These are phyloP conservation scores for Thamnidium elegans DNA, from an alignment of 192 early-diverging fungal genomes.

Conservation along the genomic window DNA sequence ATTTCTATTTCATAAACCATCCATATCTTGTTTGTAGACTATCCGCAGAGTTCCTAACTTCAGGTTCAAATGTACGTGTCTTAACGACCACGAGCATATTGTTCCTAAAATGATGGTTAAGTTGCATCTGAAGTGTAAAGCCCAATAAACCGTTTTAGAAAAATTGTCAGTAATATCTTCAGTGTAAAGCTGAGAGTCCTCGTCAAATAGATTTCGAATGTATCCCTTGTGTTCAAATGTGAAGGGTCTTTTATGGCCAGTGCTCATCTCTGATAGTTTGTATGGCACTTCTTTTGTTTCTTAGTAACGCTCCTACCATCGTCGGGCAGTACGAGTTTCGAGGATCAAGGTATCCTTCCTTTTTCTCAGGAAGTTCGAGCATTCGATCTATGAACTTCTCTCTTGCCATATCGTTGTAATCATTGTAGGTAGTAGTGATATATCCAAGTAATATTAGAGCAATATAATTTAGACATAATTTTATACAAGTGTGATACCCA, in stretches of 20 bases:
- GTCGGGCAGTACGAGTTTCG: too few species aligned
- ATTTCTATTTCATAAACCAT: too few species aligned
- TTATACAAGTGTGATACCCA: too few species aligned
- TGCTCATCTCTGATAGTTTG: background rate
- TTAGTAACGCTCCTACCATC: background rate
- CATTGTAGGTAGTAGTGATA: too few species aligned
- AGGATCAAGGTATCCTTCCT: too few species aligned
- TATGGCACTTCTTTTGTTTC: background rate
- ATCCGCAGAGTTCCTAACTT: too few species aligned
- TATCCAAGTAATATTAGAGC: too few species aligned
- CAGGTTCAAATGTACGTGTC: background rate
- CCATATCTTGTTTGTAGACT: too few species aligned
- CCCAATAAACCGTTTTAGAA: background rate
- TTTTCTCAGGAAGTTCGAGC: too few species aligned
- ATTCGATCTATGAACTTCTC: too few species aligned
- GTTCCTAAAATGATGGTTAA: slow-evolving; percentile 2
- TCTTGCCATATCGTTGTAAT: too few species aligned
- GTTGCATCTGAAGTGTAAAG: background rate
- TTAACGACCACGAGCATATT: background rate
- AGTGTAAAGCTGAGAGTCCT: background rate
- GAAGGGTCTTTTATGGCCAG: background rate
- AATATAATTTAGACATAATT: too few species aligned
- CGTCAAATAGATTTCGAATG: background rate
- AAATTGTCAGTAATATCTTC: background rate
- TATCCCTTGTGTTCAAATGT: background rate